phyloP scores from a whole-genome alignment of 2,329 filamentous ascomycete species.

The Alternaria consortialis region DNA sequence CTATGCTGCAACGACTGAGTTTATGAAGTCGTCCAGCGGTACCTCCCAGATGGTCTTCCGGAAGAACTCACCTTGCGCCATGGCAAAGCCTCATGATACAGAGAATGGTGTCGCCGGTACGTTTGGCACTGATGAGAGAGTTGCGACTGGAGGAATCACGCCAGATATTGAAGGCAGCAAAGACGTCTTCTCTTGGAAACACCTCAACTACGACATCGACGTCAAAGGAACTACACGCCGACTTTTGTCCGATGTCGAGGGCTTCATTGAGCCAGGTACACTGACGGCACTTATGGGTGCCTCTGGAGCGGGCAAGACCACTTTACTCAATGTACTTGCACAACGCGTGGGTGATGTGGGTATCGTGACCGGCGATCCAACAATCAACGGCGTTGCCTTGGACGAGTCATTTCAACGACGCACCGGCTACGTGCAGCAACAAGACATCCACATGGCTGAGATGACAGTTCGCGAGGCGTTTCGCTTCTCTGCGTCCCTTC shows the following conservation, averaged over 20 bases:
- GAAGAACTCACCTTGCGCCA: background rate
- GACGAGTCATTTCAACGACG: conserved; percentile 85
- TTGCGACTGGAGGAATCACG: background rate
- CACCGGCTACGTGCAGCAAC: conserved; percentile 65
- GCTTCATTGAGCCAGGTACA: conserved; percentile 89
- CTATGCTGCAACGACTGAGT: conserved; percentile 24
- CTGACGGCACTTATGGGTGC: conserved; percentile 77
- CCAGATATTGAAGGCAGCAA: background rate
- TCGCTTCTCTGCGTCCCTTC: conserved; percentile 80
- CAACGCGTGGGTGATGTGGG: conserved; percentile 79
- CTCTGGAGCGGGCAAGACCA: conserved; percentile 83
- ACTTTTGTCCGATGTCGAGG: conserved; percentile 64
- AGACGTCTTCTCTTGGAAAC: conserved; percentile 42
- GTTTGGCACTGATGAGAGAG: background rate
- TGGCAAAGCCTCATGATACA: background rate
- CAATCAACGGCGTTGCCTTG: conserved; percentile 70
- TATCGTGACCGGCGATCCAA: conserved; percentile 76
- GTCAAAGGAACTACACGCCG: conserved; percentile 64
- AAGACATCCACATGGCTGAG: conserved; percentile 66
- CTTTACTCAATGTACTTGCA: conserved; percentile 81
- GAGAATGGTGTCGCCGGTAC: background rate
- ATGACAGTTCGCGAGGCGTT: conserved; percentile 74
- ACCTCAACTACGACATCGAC: conserved; percentile 74
- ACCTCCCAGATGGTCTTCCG: conserved; percentile 48
- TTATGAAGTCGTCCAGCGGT: conserved; percentile 36